A percentile compares a stretch with the other conserved stretches of the same genome.
phyloP scores from a whole-genome alignment of 257 asterid genomes.

The Linaria vulgaris region DNA sequence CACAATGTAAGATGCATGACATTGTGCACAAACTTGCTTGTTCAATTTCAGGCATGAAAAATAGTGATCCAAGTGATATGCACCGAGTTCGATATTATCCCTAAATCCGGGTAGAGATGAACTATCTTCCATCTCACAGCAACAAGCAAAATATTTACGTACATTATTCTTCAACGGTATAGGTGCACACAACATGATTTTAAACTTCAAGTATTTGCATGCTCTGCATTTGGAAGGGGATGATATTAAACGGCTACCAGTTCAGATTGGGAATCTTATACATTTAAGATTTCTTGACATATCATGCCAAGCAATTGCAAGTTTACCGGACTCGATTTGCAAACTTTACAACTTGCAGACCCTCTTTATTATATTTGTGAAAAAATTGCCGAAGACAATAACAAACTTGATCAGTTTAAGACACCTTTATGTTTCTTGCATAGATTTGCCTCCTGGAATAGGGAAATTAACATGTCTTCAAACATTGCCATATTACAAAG shows the following conservation, averaged over 20 bases:
- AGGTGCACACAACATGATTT: not conserved
- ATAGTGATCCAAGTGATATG: no score
- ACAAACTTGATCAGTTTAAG: no score
- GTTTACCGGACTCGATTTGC: constrained; percentile 23
- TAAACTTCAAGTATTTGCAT: constrained; percentile 23
- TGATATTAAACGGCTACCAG: not conserved
- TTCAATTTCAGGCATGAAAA: no score
- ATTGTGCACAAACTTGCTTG: constrained; percentile 4
- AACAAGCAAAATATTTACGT: constrained; percentile 20
- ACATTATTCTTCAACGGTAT: constrained; percentile 8
- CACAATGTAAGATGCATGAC: constrained; percentile 33
- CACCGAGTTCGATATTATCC: no score
- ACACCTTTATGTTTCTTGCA: constrained; percentile 12
- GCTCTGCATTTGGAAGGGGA: constrained; percentile 4
- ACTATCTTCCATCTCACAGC: constrained; percentile 24
- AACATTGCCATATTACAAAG: constrained; percentile 19
- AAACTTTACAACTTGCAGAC: no score
- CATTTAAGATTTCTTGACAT: constrained; percentile 33
- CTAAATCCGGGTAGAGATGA: constrained; percentile 7
- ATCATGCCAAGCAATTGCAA: not conserved
- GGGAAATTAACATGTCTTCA: constrained; percentile 30
- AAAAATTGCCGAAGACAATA: no score
- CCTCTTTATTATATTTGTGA: no score
- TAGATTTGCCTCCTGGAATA: constrained; percentile 22
- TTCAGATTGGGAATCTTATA: constrained; percentile 18